These are phyloP conservation scores for Alternaria tenuissima DNA, from an alignment of 2,329 filamentous ascomycete species.

Conservation along the genomic window DNA sequence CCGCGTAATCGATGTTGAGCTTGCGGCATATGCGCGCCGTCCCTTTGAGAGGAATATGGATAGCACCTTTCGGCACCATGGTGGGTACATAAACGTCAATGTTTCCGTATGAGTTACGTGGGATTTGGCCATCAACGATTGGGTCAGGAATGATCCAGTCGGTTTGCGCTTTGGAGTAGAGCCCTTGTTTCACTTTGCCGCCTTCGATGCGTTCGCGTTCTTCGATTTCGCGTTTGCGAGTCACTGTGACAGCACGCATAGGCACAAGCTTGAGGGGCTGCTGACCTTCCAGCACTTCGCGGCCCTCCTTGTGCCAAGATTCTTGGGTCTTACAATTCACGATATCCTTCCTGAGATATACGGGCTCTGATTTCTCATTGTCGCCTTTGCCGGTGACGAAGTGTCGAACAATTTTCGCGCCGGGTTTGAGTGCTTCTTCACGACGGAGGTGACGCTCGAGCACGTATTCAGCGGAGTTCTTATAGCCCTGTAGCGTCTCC, in stretches of 20 bases:
- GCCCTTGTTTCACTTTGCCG: conserved; percentile 82
- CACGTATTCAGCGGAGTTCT: conserved; percentile 83
- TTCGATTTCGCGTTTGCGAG: conserved; percentile 86
- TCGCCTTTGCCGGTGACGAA: conserved; percentile 80
- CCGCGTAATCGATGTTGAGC: conserved; percentile 85
- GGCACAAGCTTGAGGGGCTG: conserved; percentile 85
- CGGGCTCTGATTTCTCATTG: conserved; percentile 77
- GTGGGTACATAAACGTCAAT: conserved; percentile 94
- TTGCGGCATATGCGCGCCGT: conserved; percentile 82
- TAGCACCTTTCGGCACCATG: conserved; percentile 87
- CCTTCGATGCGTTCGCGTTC: conserved; percentile 81
- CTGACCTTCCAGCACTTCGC: conserved; percentile 74
- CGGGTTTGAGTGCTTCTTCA: conserved; percentile 83
- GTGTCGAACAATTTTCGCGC: conserved; percentile 72
- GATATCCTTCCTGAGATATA: conserved; percentile 81
- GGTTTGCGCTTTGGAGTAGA: conserved; percentile 86
- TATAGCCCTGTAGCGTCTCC: conserved; percentile 84
- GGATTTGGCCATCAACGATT: conserved; percentile 84
- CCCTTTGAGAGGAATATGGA: conserved; percentile 82
- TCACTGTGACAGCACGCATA: conserved; percentile 87
- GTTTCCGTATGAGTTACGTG: conserved; percentile 94
- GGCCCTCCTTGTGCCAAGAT: conserved; percentile 97
- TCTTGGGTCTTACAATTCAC: conserved; percentile 88
- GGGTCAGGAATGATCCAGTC: conserved; percentile 94
- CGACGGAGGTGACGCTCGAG: conserved; percentile 86